A percentile compares a stretch with the other conserved stretches of the same genome.
These are phyloP conservation scores for Teunomyces stri DNA, from an alignment of 805 yeast species.

Conservation along the genomic window DNA sequence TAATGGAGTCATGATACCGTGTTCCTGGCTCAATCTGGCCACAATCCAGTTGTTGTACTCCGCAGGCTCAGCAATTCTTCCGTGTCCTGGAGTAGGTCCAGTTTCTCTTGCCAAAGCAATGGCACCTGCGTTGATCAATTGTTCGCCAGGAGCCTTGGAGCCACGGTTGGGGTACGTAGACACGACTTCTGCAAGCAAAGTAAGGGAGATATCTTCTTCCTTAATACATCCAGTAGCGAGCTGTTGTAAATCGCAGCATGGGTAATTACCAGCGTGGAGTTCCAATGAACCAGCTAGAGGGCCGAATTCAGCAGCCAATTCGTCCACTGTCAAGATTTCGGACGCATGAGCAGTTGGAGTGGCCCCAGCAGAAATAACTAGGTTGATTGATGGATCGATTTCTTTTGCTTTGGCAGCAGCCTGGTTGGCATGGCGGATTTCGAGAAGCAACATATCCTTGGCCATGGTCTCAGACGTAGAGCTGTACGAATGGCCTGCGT, in stretches of 20 bases:
- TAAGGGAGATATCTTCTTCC: constrained; percentile 15
- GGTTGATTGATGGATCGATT: constrained; percentile 33
- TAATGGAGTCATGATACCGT: constrained; percentile 63
- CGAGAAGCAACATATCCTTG: constrained; percentile 48
- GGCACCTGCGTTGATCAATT: constrained; percentile 70
- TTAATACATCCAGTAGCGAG: constrained; percentile 57
- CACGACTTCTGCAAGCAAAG: constrained; percentile 28
- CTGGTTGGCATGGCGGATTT: constrained; percentile 52
- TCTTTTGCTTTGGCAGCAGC: constrained; percentile 45
- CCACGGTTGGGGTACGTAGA: constrained; percentile 59
- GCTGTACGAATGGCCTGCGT: constrained; percentile 74
- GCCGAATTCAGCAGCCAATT: constrained; percentile 17
- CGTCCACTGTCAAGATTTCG: constrained; percentile 21
- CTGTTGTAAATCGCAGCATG: constrained; percentile 74
- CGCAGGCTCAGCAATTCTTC: constrained; percentile 41
- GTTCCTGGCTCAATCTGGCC: constrained; percentile 74
- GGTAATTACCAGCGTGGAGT: constrained; percentile 80
- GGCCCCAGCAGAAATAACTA: constrained; percentile 72
- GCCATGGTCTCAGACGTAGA: constrained; percentile 48
- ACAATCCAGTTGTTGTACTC: constrained; percentile 58
- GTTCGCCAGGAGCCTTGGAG: constrained; percentile 51
- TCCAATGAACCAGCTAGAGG: constrained; percentile 48
- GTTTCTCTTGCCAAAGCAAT: constrained; percentile 65
- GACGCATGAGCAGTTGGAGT: constrained; percentile 76
- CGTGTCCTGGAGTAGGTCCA: constrained; percentile 61